Base-by-base conservation (phyloP, 192 early-diverging fungal species). In the Gryganskiella cystojenkinii region DNA sequence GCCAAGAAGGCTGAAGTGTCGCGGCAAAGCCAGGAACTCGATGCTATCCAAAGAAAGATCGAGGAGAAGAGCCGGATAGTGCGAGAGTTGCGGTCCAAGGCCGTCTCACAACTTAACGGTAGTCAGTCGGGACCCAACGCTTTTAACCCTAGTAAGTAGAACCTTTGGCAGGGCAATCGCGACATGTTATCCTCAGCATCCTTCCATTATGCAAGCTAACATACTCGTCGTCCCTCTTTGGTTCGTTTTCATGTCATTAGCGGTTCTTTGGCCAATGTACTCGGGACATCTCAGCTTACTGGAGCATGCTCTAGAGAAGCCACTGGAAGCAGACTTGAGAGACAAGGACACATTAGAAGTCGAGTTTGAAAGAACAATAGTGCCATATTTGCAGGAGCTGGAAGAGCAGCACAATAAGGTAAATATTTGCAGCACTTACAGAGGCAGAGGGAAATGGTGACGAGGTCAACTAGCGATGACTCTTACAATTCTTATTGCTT, bases 121-220 rank as follows among this genome's bases (percentile, higher is more conserved):
- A 51, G 46, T 14, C 31, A 53, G 22, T 14, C 40, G 19, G 60
- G 42, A 0, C 56, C 68, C 15, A 25, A 51, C 4, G 22, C 19
- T 2, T 78, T 69, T 8, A 60, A 57, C 27, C 74, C 74, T 25
- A 64, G 74, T 78, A 78, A 40, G 50, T 2, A n/a, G n/a, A n/a
- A n/a, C n/a, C n/a, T n/a, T n/a, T n/a, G n/a, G n/a, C n/a, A n/a
- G n/a, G n/a, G n/a, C n/a, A n/a, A n/a, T n/a, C n/a, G n/a, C n/a
- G n/a, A n/a, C n/a, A n/a, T n/a, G n/a, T n/a, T n/a, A n/a, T n/a
- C n/a, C n/a, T n/a, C n/a, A n/a, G n/a, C n/a, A n/a, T n/a, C n/a
- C n/a, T n/a, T n/a, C n/a, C n/a, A n/a, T n/a, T n/a, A n/a, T n/a
- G n/a, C n/a, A n/a, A n/a, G n/a, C n/a, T n/a, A n/a, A n/a, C n/a